phyloP scores from a whole-genome alignment of 352 stramenopile genomes.

The Pythium coloratum region DNA sequence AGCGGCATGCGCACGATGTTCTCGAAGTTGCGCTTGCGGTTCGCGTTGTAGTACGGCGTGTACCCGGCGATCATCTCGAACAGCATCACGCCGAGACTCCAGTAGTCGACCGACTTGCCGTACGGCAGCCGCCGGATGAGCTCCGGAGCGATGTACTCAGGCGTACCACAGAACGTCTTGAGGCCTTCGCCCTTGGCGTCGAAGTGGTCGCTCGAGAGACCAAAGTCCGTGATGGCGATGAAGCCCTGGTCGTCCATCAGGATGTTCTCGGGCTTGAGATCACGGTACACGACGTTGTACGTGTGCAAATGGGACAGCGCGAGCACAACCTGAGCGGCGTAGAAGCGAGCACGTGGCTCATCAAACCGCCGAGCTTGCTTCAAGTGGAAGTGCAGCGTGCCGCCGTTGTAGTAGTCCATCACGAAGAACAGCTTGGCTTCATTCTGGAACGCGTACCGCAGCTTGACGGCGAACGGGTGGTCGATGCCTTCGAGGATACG shows the following conservation, averaged over 20 bases:
- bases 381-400: constrained; percentile 83
- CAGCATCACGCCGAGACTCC: constrained; percentile 83
- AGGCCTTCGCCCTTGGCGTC: constrained; percentile 72
- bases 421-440: constrained; percentile 86
- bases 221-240: constrained; percentile 88
- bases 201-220: constrained; percentile 77
- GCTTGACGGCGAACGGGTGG: constrained; percentile 84
- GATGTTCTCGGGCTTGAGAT: constrained; percentile 88
- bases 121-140: constrained; percentile 76
- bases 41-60: constrained; percentile 78
- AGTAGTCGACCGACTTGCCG: constrained; percentile 86
- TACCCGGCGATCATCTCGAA: constrained; percentile 84
- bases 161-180: constrained; percentile 82
- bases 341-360: constrained; percentile 67
- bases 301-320: constrained; percentile 83
- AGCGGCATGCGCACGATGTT: constrained; percentile 83
- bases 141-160: constrained; percentile 84
- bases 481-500: constrained; percentile 85
- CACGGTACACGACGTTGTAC: constrained; percentile 85
- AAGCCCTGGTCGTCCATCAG: constrained; percentile 83
- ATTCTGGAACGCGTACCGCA: constrained; percentile 88
- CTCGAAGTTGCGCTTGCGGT: constrained; percentile 85
- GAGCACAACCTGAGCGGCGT: constrained; percentile 81
- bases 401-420: constrained; percentile 90
- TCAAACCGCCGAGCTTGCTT: constrained; percentile 69